These are phyloP conservation scores for Aspergillus sp. DNA, from an alignment of 2,329 filamentous ascomycete species.

Conservation along the genomic window DNA sequence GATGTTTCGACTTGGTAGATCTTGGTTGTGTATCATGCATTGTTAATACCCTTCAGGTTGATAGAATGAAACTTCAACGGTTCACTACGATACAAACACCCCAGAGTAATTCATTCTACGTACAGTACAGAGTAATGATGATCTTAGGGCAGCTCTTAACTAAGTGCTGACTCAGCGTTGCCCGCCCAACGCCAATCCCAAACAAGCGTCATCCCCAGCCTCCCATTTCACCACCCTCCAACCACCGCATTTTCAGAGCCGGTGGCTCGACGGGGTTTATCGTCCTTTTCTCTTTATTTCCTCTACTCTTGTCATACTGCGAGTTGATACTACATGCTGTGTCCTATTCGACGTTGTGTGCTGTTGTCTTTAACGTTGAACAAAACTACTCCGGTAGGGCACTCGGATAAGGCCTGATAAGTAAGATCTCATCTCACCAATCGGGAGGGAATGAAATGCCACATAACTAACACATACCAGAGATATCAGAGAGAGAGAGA, in stretches of 20 bases:
- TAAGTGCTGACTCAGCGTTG: conserved; percentile 22
- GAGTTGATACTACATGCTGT: no score
- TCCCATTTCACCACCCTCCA: conserved; percentile 21
- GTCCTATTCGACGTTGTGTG: background rate
- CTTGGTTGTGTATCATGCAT: background rate
- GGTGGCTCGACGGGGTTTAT: background rate
- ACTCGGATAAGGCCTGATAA: no score
- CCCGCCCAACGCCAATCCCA: conserved; percentile 16
- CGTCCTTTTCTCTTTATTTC: conserved; percentile 4
- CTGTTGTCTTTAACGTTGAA: background rate
- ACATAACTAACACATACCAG: conserved; percentile 4
- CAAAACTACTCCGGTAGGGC: background rate
- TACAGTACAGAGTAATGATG: no score
- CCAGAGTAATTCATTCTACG: no score
- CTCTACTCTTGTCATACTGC: background rate
- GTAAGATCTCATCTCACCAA: background rate
- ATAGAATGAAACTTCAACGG: no score
- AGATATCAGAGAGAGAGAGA: conserved; percentile 8
- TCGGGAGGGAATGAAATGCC: conserved; percentile 1
- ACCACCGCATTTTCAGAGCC: conserved; percentile 27
- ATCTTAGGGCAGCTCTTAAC: background rate
- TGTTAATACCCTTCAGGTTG: background rate
- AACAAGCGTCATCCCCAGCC: conserved; percentile 30
- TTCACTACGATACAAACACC: no score
- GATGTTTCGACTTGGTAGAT: conserved; percentile 5